These are phyloP conservation scores for Umbelopsis sp. DNA, from an alignment of 192 early-diverging fungal genomes.

Conservation along the genomic window DNA sequence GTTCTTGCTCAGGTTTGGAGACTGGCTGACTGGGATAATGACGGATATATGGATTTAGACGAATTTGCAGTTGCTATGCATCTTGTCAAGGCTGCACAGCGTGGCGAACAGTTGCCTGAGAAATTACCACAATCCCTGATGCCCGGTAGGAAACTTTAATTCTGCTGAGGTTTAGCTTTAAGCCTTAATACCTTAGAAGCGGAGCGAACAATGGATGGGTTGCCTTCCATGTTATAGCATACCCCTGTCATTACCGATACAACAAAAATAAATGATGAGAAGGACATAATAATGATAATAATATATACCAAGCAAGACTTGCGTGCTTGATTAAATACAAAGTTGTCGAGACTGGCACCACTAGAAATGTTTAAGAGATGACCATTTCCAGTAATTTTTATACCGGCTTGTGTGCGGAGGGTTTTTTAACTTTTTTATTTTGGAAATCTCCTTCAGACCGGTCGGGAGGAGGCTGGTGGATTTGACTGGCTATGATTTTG, in stretches of 20 bases:
- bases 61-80: slow-evolving; percentile 88
- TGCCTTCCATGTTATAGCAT: no score
- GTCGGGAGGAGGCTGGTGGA: no score
- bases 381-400: background rate
- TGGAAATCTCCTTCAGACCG: no score
- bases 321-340: background rate
- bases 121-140: slow-evolving; percentile 48
- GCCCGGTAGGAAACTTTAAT: slow-evolving; percentile 36
- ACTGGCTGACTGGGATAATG: slow-evolving; percentile 75
- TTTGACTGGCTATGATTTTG: no score
- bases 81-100: slow-evolving; percentile 47
- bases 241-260: no score
- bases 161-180: background rate
- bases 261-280: no score
- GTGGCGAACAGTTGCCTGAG: slow-evolving; percentile 50
- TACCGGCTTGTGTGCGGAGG: no score
- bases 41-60: slow-evolving; percentile 82
- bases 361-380: background rate
- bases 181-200: background rate
- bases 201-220: no score
- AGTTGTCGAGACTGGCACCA: background rate
- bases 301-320: background rate
- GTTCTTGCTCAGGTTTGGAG: slow-evolving; percentile 74
- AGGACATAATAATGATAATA: no score
- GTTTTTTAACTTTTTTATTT: no score